phyloP scores from a whole-genome alignment of 805 yeast species.

The Ascoidea asiatica region DNA sequence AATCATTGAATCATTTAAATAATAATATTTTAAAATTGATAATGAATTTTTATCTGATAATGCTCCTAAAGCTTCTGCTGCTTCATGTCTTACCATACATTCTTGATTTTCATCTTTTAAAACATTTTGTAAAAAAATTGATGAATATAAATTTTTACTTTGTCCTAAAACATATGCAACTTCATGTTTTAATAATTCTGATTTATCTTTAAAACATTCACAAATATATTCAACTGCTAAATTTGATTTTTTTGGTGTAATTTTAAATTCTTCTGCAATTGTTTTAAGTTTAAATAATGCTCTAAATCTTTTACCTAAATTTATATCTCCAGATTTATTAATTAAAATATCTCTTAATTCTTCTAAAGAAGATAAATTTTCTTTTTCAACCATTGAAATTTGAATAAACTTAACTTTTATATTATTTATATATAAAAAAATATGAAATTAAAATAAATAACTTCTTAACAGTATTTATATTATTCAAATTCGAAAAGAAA shows the following conservation, averaged over 20 bases:
- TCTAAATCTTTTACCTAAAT: constrained; percentile 80
- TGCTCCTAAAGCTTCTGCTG: constrained; percentile 98
- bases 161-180: constrained; percentile 97
- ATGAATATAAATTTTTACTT: constrained; percentile 71
- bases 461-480: neutral
- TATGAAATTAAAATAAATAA: too few species aligned
- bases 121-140: constrained; percentile 62
- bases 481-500: too few species aligned
- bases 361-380: constrained; percentile 44
- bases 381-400: too few species aligned
- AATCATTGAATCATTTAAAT: constrained; percentile 59
- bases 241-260: constrained; percentile 39
- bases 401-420: too few species aligned
- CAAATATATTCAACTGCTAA: constrained; percentile 72
- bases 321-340: constrained; percentile 53
- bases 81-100: constrained; percentile 97
- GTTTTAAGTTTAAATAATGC: constrained; percentile 87
- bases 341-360: constrained; percentile 58
- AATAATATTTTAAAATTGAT: constrained; percentile 48
- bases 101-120: constrained; percentile 59
- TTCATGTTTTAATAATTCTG: constrained; percentile 92
- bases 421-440: too few species aligned
- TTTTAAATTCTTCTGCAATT: constrained; percentile 60
- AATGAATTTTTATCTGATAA: constrained; percentile 71
- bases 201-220: constrained; percentile 65